Base-by-base conservation (phyloP, 129 eudicot species). In the Saussurea involucrata region DNA sequence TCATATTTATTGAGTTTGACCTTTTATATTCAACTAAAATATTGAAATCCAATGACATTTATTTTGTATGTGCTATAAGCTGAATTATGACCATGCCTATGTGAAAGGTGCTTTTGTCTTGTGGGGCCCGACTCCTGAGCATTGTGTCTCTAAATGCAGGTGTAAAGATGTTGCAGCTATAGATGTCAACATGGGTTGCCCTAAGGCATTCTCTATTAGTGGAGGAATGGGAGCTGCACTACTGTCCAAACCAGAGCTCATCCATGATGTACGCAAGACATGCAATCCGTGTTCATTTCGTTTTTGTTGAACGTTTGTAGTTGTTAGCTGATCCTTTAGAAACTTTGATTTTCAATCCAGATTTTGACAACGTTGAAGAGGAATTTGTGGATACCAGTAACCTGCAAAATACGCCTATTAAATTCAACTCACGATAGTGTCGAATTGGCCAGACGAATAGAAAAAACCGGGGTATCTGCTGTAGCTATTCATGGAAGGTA, bases 201-300 rank as follows among this genome's bases (percentile, higher is more conserved):
- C 97, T 8, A 92, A 87, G 84, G 81, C 95, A 31, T 92, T 89
- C 71, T 92, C 97, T 69, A 83, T 89, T n/a, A 84, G 90, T 74
- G 97, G 97, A 78, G 96, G 97, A 80, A 92, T 87, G 97, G 97
- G 97, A 60, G 95, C 97, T 82, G 97, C 97, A 63, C 78, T 92
- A 61, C 78, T 92, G 83, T 68, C 63, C 42, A 92, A 89, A 85
- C 97, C 97, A 37, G 95, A 92, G 44, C 97, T 92, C 77, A 92
- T 92, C 69, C 95, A 89, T 81, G 97, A 92, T 92, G 97, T 92
- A 84, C 66, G 84, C 71, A 67, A 33, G 21, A 66, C 68, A 34
- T 27, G n/a, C 36, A 6, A 37, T 64, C 10, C 36, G 29, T 36
- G 12, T 75, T 75, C 21, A 13, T 67, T 67, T 25, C 25, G 69